Evolutionary conservation across 352 stramenopile species (phyloP).

Genomic region (Globisporangium yorkense): DNA sequence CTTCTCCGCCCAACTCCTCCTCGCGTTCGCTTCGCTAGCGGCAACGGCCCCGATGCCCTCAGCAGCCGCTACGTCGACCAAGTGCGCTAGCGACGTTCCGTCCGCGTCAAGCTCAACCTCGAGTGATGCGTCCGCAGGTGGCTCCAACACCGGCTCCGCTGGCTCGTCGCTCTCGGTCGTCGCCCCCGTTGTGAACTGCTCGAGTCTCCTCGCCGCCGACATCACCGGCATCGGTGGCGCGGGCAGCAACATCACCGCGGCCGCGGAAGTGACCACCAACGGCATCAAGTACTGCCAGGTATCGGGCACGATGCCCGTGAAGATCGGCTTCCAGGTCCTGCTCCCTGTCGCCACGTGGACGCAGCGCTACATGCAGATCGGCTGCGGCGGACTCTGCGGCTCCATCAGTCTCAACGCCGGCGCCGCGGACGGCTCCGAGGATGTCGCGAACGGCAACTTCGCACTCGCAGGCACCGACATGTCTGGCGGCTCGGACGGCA

Average conservation of each 20-base stretch:
- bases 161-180: not conserved
- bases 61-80: not conserved
- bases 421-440: constrained; percentile 16
- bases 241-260: not conserved
- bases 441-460: constrained; percentile 23
- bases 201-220: not conserved
- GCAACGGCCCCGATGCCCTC: not conserved
- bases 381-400: constrained; percentile 30
- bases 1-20: not conserved
- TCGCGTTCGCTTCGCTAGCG: not conserved
- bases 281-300: not conserved
- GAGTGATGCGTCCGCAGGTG: not conserved
- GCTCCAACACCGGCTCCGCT: not conserved
- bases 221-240: not conserved
- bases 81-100: not conserved
- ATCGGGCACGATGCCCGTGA: not conserved
- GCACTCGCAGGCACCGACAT: constrained; percentile 27
- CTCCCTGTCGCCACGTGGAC: constrained; percentile 31
- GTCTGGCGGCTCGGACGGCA: constrained; percentile 23
- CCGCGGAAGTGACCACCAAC: not conserved
- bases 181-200: not conserved
- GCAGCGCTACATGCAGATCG: constrained; percentile 34
- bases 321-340: constrained; percentile 22
- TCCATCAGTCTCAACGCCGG: constrained; percentile 22
- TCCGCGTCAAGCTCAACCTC: not conserved